Evolutionary conservation across 2,329 filamentous ascomycete species (phyloP), one percentile per base, ranked within the genome.

Genomic region (Fusarium sp.): DNA sequence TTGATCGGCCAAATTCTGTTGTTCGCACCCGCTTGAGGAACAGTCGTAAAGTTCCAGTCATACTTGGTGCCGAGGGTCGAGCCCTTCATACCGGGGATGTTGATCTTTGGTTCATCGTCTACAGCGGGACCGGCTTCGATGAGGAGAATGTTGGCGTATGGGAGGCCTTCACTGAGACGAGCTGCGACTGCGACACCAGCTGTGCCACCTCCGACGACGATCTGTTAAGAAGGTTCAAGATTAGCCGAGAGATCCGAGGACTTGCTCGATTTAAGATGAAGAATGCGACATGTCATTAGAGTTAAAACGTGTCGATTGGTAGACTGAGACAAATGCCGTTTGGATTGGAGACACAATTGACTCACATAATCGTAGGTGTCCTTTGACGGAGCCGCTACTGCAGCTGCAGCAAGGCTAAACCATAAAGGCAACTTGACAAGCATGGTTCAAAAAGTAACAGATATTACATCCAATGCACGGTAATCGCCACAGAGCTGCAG

Each of bases 171-270:
- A 33, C 75, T 81, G 3, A 82, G 70, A 15, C 80, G 74, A 22
- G 79, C 78, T 22, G 80, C 80, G 9, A 81, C 75, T 15, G 78
- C 78, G 14, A 81, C 73, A 14, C 80, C 80, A 12, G 78, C 77
- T 7, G 80, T 80, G 2, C 80, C 80, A 5, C 80, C 80, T 15
- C 80, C 80, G 4, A 80, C 69, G n/a, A 81, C 74, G 26, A 81
- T 76, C 66, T 69, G 12, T 18, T 5, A 36, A 51, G 41, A 14
- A 24, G 17, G 20, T 35, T 47, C 22, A 10, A 4, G 38, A 44
- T 69, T 33, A 69, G 44, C 5, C 15, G 20, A 28, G 26, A n/a
- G 24, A 26, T 51, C 5, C n/a, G 44, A 24, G 22, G 20, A 24
- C 7, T n/a, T 13, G 14, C 22, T 58, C 18, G 11, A 49, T 28